Conservation (phyloP, 441 rosid species). For the Flueggea neowawraea region DNA sequence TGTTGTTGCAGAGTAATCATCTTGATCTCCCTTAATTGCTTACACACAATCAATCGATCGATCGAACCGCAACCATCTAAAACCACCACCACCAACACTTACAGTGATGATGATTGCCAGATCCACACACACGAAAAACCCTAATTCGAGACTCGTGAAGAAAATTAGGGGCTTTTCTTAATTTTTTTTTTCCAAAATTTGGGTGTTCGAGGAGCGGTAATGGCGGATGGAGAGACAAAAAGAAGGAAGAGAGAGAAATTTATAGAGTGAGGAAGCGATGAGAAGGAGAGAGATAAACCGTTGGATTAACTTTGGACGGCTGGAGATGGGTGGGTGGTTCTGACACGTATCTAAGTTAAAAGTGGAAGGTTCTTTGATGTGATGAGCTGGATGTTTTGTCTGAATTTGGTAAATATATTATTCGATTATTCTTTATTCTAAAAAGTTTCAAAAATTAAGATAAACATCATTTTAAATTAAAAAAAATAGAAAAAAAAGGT, state of each 20-base stretch:
- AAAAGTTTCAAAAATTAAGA: too few species aligned
- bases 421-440: too few species aligned
- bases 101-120: too few species aligned
- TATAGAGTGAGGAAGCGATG: constrained; percentile 3
- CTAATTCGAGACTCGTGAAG: too few species aligned
- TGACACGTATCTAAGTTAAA: constrained; percentile 14
- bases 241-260: background rate
- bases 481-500: too few species aligned
- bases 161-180: background rate
- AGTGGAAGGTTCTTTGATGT: background rate
- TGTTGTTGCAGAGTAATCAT: constrained; percentile 67
- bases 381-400: constrained; percentile 7
- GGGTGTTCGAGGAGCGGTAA: background rate
- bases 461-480: too few species aligned
- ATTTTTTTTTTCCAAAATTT: background rate
- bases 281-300: constrained; percentile 27
- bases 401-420: too few species aligned
- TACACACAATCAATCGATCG: constrained; percentile 2
- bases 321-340: constrained; percentile 5
- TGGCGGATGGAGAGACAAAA: background rate
- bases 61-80: too few species aligned
- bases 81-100: too few species aligned
- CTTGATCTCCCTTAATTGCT: constrained; percentile 10
- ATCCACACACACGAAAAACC: too few species aligned
- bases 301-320: constrained; percentile 33